These are phyloP conservation scores for Fraxinus albicans DNA, from an alignment of 305 asterid species.

Conservation along the genomic window DNA sequence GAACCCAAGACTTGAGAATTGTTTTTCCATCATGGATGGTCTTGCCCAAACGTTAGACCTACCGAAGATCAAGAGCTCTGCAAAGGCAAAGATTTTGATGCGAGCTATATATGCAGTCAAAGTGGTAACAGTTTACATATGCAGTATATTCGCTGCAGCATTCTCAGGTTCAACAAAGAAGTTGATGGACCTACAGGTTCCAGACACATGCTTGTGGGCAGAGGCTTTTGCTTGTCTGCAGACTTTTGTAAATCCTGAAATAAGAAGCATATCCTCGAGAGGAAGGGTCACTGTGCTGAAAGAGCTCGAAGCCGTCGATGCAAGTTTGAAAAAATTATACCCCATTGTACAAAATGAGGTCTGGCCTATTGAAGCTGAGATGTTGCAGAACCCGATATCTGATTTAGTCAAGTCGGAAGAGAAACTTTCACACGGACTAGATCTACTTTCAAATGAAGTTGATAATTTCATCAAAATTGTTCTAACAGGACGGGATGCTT, in stretches of 20 bases:
- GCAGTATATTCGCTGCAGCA: slow-evolving; percentile 46
- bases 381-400: slow-evolving; percentile 23
- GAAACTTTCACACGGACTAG: slow-evolving; percentile 39
- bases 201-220: slow-evolving; percentile 50
- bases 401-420: slow-evolving; percentile 35
- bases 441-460: slow-evolving; percentile 46
- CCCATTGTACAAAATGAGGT: slow-evolving; percentile 40
- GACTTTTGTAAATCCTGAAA: slow-evolving; percentile 35
- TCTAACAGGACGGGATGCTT: slow-evolving; percentile 54
- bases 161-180: slow-evolving; percentile 50
- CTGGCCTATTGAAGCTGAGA: slow-evolving; percentile 26
- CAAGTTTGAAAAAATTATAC: slow-evolving; percentile 35
- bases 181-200: slow-evolving; percentile 42
- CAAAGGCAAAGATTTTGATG: slow-evolving; percentile 61
- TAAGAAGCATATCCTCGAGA: slow-evolving; percentile 25
- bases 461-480: slow-evolving; percentile 53
- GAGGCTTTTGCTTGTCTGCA: slow-evolving; percentile 48
- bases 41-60: slow-evolving; percentile 49
- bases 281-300: slow-evolving; percentile 35
- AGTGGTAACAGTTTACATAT: slow-evolving; percentile 51
- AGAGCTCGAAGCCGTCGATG: slow-evolving; percentile 49
- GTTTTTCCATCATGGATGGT: slow-evolving; percentile 45
- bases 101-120: slow-evolving; percentile 63
- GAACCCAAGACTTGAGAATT: slow-evolving; percentile 45
- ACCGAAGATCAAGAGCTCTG: slow-evolving; percentile 55